Evolutionary conservation across 768 basidiomycete genomes (phyloP).

Genomic region (Tricholomella constricta): DNA sequence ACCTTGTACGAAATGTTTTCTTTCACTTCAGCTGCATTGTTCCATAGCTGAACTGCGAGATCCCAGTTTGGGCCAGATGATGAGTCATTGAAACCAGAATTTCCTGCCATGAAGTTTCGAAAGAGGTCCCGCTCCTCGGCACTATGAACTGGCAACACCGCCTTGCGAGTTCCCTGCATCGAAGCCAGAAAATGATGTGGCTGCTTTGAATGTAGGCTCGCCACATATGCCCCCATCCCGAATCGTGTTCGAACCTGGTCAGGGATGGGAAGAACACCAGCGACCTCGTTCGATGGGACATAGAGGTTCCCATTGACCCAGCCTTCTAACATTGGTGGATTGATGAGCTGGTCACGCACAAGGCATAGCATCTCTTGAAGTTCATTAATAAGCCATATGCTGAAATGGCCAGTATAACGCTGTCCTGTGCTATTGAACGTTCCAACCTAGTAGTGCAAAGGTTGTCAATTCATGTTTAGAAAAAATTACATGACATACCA

Average conservation of each 20-base stretch:
- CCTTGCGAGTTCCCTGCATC: background rate
- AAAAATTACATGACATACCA: background rate
- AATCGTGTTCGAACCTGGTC: background rate
- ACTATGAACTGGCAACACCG: background rate
- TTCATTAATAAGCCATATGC: constrained; percentile 21
- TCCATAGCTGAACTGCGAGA: background rate
- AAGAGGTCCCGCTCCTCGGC: background rate
- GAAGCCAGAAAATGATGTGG: background rate
- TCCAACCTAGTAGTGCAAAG: constrained; percentile 17
- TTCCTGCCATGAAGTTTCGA: background rate
- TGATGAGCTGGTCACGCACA: background rate
- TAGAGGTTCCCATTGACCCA: constrained; percentile 13
- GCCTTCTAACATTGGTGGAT: background rate
- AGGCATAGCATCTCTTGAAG: constrained; percentile 1
- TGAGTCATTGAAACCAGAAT: background rate
- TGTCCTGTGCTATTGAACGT: constrained; percentile 23
- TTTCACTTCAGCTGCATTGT: background rate
- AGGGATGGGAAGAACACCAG: constrained; percentile 10
- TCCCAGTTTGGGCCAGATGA: background rate
- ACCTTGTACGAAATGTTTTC: constrained; percentile 3
- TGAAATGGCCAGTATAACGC: constrained; percentile 19
- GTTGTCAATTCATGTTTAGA: no score
- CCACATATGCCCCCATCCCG: background rate
- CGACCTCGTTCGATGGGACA: background rate
- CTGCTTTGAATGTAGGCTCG: background rate